A percentile compares a stretch with the other conserved stretches of the same genome.
Conservation (phyloP, 352 stramenopile species). For the Aphanomyces cochlioides region DNA sequence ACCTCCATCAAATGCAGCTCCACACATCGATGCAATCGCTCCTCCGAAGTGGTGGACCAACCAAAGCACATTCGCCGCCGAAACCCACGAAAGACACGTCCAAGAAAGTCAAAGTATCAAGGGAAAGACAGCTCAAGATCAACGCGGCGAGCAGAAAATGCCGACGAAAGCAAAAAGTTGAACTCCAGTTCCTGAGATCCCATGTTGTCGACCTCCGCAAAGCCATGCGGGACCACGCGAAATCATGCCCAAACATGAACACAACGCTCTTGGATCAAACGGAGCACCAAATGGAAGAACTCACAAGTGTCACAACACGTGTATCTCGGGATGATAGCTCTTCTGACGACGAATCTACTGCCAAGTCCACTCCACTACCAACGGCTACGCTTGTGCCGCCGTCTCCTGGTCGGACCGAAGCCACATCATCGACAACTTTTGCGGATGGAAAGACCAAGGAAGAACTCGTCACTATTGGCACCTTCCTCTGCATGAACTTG, state of each 20-base stretch:
- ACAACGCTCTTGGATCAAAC: slow-evolving; percentile 66
- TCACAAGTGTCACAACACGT: slow-evolving; percentile 55
- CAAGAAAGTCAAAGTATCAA: slow-evolving; percentile 82
- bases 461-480: slow-evolving; percentile 66
- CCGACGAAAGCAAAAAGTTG: slow-evolving; percentile 82
- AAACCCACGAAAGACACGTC: slow-evolving; percentile 30
- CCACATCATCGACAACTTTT: neutral
- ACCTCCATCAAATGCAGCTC: slow-evolving; percentile 16
- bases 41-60: neutral
- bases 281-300: slow-evolving; percentile 69
- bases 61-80: neutral
- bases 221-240: slow-evolving; percentile 63
- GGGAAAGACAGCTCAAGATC: slow-evolving; percentile 84
- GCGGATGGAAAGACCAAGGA: slow-evolving; percentile 46
- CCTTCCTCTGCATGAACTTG: slow-evolving; percentile 76
- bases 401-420: neutral
- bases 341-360: slow-evolving; percentile 16
- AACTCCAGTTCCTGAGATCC: slow-evolving; percentile 78
- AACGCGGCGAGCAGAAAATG: slow-evolving; percentile 76
- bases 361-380: neutral
- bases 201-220: slow-evolving; percentile 78
- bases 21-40: slow-evolving; percentile 15
- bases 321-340: slow-evolving; percentile 32
- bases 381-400: neutral
- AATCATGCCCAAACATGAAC: slow-evolving; percentile 41